These are phyloP conservation scores for Pseudogymnoascus destructans DNA, from an alignment of 2,329 filamentous ascomycete species.

Conservation along the genomic window DNA sequence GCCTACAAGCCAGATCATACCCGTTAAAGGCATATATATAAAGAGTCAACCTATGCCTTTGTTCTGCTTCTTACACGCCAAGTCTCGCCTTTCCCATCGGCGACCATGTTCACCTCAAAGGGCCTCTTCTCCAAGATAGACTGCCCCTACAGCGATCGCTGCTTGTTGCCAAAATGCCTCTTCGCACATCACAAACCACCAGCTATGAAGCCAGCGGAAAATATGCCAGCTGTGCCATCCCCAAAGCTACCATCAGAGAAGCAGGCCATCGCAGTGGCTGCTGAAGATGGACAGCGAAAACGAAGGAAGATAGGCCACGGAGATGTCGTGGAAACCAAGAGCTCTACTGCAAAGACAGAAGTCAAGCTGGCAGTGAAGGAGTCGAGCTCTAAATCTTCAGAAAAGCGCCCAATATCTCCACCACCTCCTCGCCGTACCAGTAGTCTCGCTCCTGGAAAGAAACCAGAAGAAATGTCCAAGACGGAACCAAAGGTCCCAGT, in stretches of 20 bases:
- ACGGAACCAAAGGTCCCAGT: conserved; percentile 13
- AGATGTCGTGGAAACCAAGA: not conserved
- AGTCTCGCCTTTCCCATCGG: not conserved
- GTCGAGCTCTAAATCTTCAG: conserved; percentile 10
- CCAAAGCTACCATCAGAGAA: not conserved
- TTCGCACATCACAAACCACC: conserved; percentile 19
- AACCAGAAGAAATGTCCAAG: conserved; percentile 13
- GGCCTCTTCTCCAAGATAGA: conserved; percentile 22
- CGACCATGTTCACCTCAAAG: conserved; percentile 25
- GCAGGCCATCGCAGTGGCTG: conserved; percentile 8
- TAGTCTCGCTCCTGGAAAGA: conserved; percentile 9
- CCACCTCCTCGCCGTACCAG: conserved; percentile 20
- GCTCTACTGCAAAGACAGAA: not conserved
- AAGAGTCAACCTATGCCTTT: not conserved
- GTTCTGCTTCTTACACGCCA: not conserved
- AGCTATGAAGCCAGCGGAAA: not conserved
- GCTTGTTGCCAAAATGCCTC: conserved; percentile 25
- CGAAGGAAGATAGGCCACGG: conserved; percentile 21
- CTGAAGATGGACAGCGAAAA: conserved; percentile 26
- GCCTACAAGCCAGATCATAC: not conserved
- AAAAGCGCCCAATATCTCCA: conserved; percentile 20
- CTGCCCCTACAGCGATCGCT: conserved; percentile 24
- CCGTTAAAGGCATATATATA: not conserved
- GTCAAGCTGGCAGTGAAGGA: not conserved
- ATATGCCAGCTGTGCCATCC: not conserved